Conservation (phyloP, 2,329 filamentous ascomycete species). For the Penicillium decumbens region DNA sequence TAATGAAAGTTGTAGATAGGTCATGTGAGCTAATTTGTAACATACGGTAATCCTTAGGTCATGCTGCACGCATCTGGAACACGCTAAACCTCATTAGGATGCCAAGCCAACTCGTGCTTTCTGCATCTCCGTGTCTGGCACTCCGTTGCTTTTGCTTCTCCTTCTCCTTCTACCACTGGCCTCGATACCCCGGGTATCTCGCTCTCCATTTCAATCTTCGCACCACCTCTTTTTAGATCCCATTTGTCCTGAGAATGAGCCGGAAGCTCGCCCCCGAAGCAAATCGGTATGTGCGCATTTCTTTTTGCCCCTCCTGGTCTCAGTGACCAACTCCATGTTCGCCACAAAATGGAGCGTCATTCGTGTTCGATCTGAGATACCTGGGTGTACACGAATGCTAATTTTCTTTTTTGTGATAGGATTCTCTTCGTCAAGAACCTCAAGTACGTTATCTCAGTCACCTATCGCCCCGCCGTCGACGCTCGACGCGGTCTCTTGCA, state of each 20-base stretch:
- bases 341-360: constrained; percentile 13
- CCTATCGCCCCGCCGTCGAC: constrained; percentile 1
- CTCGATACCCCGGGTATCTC: constrained; percentile 28
- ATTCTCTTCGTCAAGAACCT: constrained; percentile 99
- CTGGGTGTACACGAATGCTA: constrained; percentile 1
- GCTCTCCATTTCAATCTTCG: constrained; percentile 13
- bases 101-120: constrained; percentile 29
- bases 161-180: constrained; percentile 16
- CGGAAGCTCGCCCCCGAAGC: constrained; percentile 96
- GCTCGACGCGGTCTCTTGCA: not conserved
- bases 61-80: constrained; percentile 1
- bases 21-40: constrained; percentile 2
- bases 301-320: constrained; percentile 28
- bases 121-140: constrained; percentile 24
- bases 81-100: constrained; percentile 16
- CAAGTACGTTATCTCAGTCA: constrained; percentile 58
- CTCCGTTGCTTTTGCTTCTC: constrained; percentile 14
- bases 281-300: constrained; percentile 68
- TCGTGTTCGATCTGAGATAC: constrained; percentile 2
- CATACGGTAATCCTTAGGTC: constrained; percentile 12
- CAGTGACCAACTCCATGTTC: constrained; percentile 2
- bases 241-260: constrained; percentile 38
- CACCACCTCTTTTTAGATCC: constrained; percentile 18
- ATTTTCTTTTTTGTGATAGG: constrained; percentile 47
- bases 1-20: not conserved